phyloP scores from a whole-genome alignment of 2,329 filamentous ascomycete species.

The Sclerotinia subarctica region DNA sequence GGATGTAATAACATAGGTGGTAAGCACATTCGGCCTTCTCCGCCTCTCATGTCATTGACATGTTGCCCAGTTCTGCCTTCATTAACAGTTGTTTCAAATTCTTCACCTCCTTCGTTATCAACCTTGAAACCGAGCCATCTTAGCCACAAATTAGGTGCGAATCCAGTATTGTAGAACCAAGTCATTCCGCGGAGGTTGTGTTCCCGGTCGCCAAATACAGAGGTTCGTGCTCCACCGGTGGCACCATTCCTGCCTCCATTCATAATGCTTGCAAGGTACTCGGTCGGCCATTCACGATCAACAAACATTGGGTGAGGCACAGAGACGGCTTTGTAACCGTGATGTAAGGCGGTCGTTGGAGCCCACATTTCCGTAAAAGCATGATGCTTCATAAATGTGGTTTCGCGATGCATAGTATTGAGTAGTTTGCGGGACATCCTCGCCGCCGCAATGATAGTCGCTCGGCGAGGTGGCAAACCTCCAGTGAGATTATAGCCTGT shows the following conservation, averaged over 20 bases:
- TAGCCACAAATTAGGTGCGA: slow-evolving; percentile 76
- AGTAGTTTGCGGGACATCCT: slow-evolving; percentile 79
- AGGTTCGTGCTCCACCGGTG: slow-evolving; percentile 68
- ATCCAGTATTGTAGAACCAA: slow-evolving; percentile 89
- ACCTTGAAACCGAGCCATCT: slow-evolving; percentile 83
- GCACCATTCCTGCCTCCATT: slow-evolving; percentile 76
- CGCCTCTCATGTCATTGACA: slow-evolving; percentile 53
- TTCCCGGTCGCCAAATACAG: slow-evolving; percentile 78
- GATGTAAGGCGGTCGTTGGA: slow-evolving; percentile 79
- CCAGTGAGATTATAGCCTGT: slow-evolving; percentile 73
- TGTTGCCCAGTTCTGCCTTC: slow-evolving; percentile 42
- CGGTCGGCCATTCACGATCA: slow-evolving; percentile 79
- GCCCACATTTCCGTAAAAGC: slow-evolving; percentile 99
- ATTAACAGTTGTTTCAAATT: slow-evolving; percentile 62
- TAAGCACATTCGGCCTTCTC: slow-evolving; percentile 85
- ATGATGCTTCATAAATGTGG: slow-evolving; percentile 76
- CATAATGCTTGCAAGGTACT: slow-evolving; percentile 73
- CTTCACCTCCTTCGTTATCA: slow-evolving; percentile 73
- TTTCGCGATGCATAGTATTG: slow-evolving; percentile 86
- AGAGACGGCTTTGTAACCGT: slow-evolving; percentile 89
- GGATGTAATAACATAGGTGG: slow-evolving; percentile 89
- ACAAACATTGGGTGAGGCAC: slow-evolving; percentile 86
- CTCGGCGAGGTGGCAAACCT: slow-evolving; percentile 67
- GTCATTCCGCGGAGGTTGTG: slow-evolving; percentile 83
- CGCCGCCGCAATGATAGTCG: slow-evolving; percentile 84